These are phyloP conservation scores for Dipodascopsis uninucleata DNA, from an alignment of 805 yeast species.

Conservation along the genomic window DNA sequence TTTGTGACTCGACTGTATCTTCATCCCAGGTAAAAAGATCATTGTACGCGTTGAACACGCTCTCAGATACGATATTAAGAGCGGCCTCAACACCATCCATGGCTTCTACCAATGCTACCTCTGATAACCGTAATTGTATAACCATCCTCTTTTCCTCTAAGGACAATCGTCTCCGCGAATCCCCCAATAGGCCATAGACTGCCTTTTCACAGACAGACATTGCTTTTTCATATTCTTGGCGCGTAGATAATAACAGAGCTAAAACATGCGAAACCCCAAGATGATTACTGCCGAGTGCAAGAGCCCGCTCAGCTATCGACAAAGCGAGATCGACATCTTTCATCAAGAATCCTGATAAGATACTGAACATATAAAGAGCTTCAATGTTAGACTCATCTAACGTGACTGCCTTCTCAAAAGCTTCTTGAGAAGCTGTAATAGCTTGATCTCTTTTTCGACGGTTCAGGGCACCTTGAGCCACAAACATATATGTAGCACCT, in stretches of 20 bases:
- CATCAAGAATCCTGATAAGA: slow-evolving; percentile 13
- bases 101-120: slow-evolving; percentile 22
- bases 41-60: slow-evolving; percentile 20
- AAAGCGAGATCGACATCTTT: slow-evolving; percentile 15
- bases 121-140: slow-evolving; percentile 21
- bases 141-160: slow-evolving; percentile 20
- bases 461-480: slow-evolving; percentile 15
- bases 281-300: slow-evolving; percentile 11
- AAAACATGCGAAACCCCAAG: slow-evolving; percentile 22
- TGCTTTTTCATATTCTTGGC: slow-evolving; percentile 13
- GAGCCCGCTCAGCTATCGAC: slow-evolving; percentile 10
- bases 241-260: slow-evolving; percentile 17
- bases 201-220: slow-evolving; percentile 11
- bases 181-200: slow-evolving; percentile 3
- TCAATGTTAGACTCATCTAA: slow-evolving; percentile 1
- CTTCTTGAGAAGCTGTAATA: slow-evolving; percentile 8
- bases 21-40: slow-evolving; percentile 28
- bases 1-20: slow-evolving; percentile 27
- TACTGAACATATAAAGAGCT: slow-evolving; percentile 15
- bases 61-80: slow-evolving; percentile 23
- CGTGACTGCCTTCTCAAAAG: slow-evolving; percentile 15
- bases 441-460: slow-evolving; percentile 1
- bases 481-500: slow-evolving; percentile 19
- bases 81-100: slow-evolving; percentile 22
- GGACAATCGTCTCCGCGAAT: slow-evolving; percentile 12